Evolutionary conservation across 129 eudicot species (phyloP), one percentile per base, ranked within the genome.

Genomic region (Tagetes patula): DNA sequence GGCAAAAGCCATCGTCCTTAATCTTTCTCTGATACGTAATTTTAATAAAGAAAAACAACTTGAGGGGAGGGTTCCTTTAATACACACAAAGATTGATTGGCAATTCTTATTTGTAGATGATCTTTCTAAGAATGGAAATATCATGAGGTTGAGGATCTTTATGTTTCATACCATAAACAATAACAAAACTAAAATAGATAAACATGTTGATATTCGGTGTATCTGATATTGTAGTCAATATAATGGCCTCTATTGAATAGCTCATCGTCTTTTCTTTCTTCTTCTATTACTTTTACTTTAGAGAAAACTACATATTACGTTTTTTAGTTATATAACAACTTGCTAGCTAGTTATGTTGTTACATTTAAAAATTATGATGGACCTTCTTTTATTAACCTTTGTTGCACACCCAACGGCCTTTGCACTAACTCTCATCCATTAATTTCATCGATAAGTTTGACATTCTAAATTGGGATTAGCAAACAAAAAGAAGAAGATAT

Each of bases 21-120:
- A 65, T 76, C 27, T 61, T 32, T 61, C 36, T 46, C 14, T 9
- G 0, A 4, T 61, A 45, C 53, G 55, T 3, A 56, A 60, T 62
- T 37, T 14, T 34, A 61, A 45, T 20, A 74, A 53, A 74, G 37
- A 74, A 13, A 9, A 54, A 20, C 27, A 71, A 5, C 8, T 54
- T 6, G 54, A 40, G 7, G 76, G 36, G 34, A 11, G 76, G 77
- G 11, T 20, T 70, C 36, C 46, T 70, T 70, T 52, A 52, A 70
- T 50, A 70, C 42, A 53, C 45, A 31, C 52, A 60, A 61, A 37
- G 77, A 45, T 73, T 46, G 77, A 45, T 73, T 46, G 77, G 69
- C 36, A 40, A 33, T 14, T 62, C 61, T 61, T 60, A 47, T 60
- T 61, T 73, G 46, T 73, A 62, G 69, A 60, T 73, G 8, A 3